These are phyloP conservation scores for Aspergillus melleus DNA, from an alignment of 2,329 filamentous ascomycete species.

Conservation along the genomic window DNA sequence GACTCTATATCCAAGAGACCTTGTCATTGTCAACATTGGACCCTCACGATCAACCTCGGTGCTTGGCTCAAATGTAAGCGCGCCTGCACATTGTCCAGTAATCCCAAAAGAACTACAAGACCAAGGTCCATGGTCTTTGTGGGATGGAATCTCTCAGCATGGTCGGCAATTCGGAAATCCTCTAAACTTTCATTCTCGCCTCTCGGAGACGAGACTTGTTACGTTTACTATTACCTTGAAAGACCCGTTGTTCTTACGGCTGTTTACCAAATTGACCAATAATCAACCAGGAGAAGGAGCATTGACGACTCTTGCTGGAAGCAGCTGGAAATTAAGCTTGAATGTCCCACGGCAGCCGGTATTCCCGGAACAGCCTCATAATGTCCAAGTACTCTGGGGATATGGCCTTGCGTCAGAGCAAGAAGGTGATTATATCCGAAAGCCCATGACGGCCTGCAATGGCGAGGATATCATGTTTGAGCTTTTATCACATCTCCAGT, in stretches of 20 bases:
- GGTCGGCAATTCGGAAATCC: neutral
- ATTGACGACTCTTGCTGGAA: neutral
- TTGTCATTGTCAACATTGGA: too few species aligned
- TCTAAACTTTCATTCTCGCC: neutral
- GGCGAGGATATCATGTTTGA: conserved; percentile 44
- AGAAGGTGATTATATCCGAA: conserved; percentile 39
- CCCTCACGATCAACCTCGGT: too few species aligned
- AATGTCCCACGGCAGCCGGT: conserved; percentile 23
- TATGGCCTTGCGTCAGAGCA: conserved; percentile 41
- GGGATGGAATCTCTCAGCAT: neutral
- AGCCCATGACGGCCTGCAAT: conserved; percentile 43
- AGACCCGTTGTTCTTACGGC: neutral
- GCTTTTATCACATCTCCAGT: conserved; percentile 39
- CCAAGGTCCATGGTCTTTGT: neutral
- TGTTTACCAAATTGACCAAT: neutral
- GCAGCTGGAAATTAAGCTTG: neutral
- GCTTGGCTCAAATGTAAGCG: too few species aligned
- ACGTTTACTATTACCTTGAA: conserved; percentile 10
- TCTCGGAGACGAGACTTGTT: neutral
- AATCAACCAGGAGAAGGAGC: neutral
- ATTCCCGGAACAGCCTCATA: conserved; percentile 38
- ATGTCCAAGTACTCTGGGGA: conserved; percentile 41
- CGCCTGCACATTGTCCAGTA: too few species aligned
- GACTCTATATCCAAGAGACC: too few species aligned
- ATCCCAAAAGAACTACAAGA: neutral